These are phyloP conservation scores for Boletus pseudo-olivaceus DNA, from an alignment of 768 basidiomycete genomes.

Conservation along the genomic window DNA sequence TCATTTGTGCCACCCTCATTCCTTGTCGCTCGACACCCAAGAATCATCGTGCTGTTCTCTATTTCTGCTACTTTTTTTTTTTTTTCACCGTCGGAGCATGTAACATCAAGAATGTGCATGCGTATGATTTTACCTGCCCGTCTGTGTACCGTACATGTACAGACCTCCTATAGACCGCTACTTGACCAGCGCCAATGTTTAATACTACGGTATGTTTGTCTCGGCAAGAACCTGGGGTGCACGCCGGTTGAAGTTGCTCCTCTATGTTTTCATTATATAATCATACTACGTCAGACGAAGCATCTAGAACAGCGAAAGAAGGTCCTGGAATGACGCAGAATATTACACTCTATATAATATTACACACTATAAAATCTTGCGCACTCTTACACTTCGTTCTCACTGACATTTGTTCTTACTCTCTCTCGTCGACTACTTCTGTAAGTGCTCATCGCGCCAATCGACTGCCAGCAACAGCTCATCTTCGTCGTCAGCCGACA, in stretches of 20 bases:
- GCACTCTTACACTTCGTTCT: not conserved
- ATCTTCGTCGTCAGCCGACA: conserved; percentile 8
- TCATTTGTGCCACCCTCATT: conserved; percentile 17
- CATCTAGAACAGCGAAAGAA: conserved; percentile 33
- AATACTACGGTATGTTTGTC: conserved; percentile 1
- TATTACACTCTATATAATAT: conserved; percentile 28
- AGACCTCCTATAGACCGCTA: conserved; percentile 25
- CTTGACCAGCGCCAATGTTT: conserved; percentile 12
- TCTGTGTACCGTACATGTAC: conserved; percentile 26
- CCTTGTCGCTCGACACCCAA: conserved; percentile 12
- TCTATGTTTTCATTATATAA: conserved; percentile 30
- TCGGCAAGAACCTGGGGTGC: not conserved
- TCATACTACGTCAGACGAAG: conserved; percentile 31
- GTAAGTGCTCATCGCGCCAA: conserved; percentile 18
- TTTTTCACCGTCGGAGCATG: conserved; percentile 21
- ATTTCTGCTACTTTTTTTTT: conserved; percentile 2
- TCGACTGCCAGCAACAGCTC: not conserved
- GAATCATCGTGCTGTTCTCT: conserved; percentile 15
- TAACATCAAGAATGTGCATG: conserved; percentile 26
- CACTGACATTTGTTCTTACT: conserved; percentile 11
- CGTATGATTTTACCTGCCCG: conserved; percentile 19
- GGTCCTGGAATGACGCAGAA: conserved; percentile 34
- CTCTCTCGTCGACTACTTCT: conserved; percentile 4
- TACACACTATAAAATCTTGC: conserved; percentile 28
- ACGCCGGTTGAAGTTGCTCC: no score